phyloP scores from a whole-genome alignment of 805 yeast genomes.

The Yarrowia divulgata region DNA sequence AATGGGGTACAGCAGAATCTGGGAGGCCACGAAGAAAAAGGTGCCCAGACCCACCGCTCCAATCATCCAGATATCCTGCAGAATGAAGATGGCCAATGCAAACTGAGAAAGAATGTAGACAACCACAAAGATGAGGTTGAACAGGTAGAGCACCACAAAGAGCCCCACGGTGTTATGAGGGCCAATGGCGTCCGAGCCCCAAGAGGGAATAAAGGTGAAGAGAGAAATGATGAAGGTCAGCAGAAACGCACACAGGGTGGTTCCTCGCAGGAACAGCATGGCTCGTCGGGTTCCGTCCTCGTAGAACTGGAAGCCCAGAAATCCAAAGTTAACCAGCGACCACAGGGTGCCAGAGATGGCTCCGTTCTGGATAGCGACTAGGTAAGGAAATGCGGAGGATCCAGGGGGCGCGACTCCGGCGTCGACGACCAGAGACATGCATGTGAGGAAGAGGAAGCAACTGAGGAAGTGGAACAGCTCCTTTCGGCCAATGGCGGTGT shows the following conservation, averaged over 20 bases:
- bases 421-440: constrained; percentile 79
- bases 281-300: constrained; percentile 86
- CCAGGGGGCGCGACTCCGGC: constrained; percentile 94
- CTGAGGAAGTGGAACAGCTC: constrained; percentile 83
- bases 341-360: constrained; percentile 74
- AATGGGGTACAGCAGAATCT: constrained; percentile 73
- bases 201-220: constrained; percentile 68
- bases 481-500: constrained; percentile 91
- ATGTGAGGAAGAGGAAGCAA: constrained; percentile 61
- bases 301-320: constrained; percentile 88
- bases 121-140: constrained; percentile 71
- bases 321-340: constrained; percentile 73
- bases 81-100: constrained; percentile 67
- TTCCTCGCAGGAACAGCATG: constrained; percentile 61
- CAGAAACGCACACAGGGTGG: constrained; percentile 65
- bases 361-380: constrained; percentile 83
- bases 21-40: constrained; percentile 82
- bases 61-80: constrained; percentile 84
- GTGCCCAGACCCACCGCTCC: constrained; percentile 80
- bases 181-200: constrained; percentile 57
- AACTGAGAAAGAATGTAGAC: constrained; percentile 73
- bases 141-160: constrained; percentile 71
- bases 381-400: constrained; percentile 73
- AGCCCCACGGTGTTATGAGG: constrained; percentile 70
- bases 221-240: constrained; percentile 71